These are phyloP conservation scores for Barnettozyma salicaria DNA, from an alignment of 805 yeast genomes.

Conservation along the genomic window DNA sequence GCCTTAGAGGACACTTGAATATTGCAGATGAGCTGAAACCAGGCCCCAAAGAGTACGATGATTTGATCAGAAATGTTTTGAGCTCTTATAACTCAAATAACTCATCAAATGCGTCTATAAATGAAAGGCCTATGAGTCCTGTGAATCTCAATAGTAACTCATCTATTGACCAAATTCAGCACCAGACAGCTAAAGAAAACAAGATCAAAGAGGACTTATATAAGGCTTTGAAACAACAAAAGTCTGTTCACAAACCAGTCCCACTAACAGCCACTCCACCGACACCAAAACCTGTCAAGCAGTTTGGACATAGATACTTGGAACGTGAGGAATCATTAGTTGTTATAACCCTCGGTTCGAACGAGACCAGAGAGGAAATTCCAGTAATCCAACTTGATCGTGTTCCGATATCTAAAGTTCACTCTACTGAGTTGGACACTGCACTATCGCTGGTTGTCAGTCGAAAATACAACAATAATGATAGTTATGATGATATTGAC, in stretches of 20 bases:
- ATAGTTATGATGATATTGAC: constrained; percentile 7
- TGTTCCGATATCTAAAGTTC: constrained; percentile 70
- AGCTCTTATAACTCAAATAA: constrained; percentile 6
- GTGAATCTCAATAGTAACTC: constrained; percentile 8
- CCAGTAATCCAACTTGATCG: constrained; percentile 63
- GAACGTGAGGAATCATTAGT: constrained; percentile 56
- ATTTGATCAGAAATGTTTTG: constrained; percentile 16
- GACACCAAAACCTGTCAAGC: constrained; percentile 52
- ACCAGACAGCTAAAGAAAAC: constrained; percentile 14
- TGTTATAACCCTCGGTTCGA: constrained; percentile 80
- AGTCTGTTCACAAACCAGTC: not conserved
- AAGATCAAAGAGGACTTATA: constrained; percentile 19
- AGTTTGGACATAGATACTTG: constrained; percentile 79
- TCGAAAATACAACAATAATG: constrained; percentile 23
- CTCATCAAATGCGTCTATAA: constrained; percentile 15
- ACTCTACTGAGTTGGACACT: constrained; percentile 81
- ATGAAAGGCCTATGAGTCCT: constrained; percentile 9
- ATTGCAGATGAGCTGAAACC: constrained; percentile 62
- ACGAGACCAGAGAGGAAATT: constrained; percentile 57
- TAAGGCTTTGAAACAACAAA: constrained; percentile 12
- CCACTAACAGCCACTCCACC: not conserved
- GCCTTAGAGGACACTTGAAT: constrained; percentile 76
- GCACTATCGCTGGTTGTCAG: constrained; percentile 70
- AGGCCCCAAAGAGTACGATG: constrained; percentile 29
- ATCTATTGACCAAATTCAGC: constrained; percentile 17